phyloP scores from a whole-genome alignment of 768 basidiomycete genomes.

The Mycena albidolilacea region DNA sequence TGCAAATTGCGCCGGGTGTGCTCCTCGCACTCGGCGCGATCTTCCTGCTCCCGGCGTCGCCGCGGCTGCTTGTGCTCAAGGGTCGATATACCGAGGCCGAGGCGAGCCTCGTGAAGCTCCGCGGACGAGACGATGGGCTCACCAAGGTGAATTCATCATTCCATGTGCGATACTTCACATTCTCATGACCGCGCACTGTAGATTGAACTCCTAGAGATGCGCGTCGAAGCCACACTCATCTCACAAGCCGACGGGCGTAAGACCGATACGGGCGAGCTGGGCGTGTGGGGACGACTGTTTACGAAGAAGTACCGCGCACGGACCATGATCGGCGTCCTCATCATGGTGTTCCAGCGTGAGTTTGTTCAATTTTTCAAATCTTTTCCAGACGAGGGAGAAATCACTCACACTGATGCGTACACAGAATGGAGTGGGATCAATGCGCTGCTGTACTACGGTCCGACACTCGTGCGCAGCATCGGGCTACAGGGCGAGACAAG shows the following conservation, averaged over 20 bases:
- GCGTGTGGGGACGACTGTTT: slow-evolving; percentile 72
- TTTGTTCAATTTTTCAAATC: not conserved
- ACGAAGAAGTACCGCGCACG: slow-evolving; percentile 66
- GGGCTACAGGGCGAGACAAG: slow-evolving; percentile 73
- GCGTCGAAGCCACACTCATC: slow-evolving; percentile 72
- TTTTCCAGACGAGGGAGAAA: not conserved
- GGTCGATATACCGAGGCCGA: slow-evolving; percentile 73
- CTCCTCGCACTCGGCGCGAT: slow-evolving; percentile 73
- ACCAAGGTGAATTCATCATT: slow-evolving; percentile 55
- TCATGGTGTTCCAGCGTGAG: slow-evolving; percentile 89
- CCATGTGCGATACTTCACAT: not conserved
- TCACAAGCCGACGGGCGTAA: slow-evolving; percentile 43
- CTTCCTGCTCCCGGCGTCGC: slow-evolving; percentile 73
- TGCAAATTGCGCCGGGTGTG: slow-evolving; percentile 80
- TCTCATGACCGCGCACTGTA: slow-evolving; percentile 42
- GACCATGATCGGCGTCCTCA: slow-evolving; percentile 77
- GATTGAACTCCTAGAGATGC: slow-evolving; percentile 86
- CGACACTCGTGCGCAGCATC: slow-evolving; percentile 75
- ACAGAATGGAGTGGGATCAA: slow-evolving; percentile 92
- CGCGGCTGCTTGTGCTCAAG: slow-evolving; percentile 69
- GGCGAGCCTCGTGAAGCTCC: slow-evolving; percentile 67
- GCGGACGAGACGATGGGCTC: slow-evolving; percentile 64
- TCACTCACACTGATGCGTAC: not conserved
- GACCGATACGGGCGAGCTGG: slow-evolving; percentile 52
- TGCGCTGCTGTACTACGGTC: slow-evolving; percentile 87